Percentiles rank a stretch among this genome's conserved stretches.
These are phyloP conservation scores for Syncephalastrum contaminatum DNA, from an alignment of 371 early-diverging fungal species.

Conservation along the genomic window DNA sequence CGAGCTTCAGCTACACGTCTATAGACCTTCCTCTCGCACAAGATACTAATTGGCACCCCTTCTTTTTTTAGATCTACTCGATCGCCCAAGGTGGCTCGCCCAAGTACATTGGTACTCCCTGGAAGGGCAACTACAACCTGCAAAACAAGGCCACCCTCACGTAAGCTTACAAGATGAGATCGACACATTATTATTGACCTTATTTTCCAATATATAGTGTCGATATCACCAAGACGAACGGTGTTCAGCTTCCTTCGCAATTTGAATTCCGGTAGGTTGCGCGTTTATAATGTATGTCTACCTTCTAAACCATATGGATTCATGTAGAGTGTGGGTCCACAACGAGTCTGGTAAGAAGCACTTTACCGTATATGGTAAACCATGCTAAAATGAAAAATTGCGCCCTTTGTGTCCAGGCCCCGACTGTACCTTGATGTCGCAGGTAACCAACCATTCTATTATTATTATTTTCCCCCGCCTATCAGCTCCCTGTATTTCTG, in stretches of 20 bases:
- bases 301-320: background rate
- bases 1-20: slow-evolving; percentile 1
- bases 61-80: slow-evolving; percentile 32
- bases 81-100: slow-evolving; percentile 35
- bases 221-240: slow-evolving; percentile 35
- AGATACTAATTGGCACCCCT: background rate
- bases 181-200: background rate
- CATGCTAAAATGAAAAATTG: slow-evolving; percentile 4
- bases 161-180: slow-evolving; percentile 19
- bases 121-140: slow-evolving; percentile 42
- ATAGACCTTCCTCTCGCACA: background rate
- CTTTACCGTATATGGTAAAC: slow-evolving; percentile 5
- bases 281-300: too few species aligned
- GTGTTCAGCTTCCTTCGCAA: slow-evolving; percentile 41
- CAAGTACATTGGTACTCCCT: slow-evolving; percentile 39
- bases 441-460: slow-evolving; percentile 20
- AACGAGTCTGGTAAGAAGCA: slow-evolving; percentile 26
- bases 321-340: slow-evolving; percentile 14
- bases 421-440: slow-evolving; percentile 52
- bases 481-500: too few species aligned
- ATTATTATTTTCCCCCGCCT: too few species aligned
- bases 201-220: slow-evolving; percentile 23
- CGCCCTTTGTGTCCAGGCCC: slow-evolving; percentile 18
- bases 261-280: slow-evolving; percentile 48
- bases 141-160: slow-evolving; percentile 40